These are phyloP conservation scores for Albophoma yamanashiensis DNA, from an alignment of 2,329 filamentous ascomycete species.

Conservation along the genomic window DNA sequence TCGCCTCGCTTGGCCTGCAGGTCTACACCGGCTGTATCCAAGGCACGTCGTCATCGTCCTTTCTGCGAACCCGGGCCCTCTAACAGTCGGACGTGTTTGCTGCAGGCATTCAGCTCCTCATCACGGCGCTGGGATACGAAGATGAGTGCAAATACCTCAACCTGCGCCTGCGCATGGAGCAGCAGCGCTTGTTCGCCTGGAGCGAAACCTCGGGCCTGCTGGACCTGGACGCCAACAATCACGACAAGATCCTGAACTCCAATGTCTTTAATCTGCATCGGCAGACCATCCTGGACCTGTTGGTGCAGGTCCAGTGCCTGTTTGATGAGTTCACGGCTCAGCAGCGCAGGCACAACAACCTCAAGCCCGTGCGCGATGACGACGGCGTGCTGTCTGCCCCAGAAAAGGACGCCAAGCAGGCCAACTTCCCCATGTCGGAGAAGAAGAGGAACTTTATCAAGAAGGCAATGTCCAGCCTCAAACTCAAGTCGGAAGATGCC, in stretches of 20 bases:
- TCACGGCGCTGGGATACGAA: slow-evolving; percentile 36
- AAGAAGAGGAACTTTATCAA: slow-evolving; percentile 31
- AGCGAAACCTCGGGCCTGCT: slow-evolving; percentile 37
- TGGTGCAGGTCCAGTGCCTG: slow-evolving; percentile 34
- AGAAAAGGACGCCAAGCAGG: slow-evolving; percentile 31
- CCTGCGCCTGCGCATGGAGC: slow-evolving; percentile 36
- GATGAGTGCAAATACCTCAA: slow-evolving; percentile 37
- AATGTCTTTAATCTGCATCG: slow-evolving; percentile 37
- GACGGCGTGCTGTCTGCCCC: slow-evolving; percentile 24
- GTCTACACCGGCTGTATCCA: slow-evolving; percentile 36
- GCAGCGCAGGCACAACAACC: slow-evolving; percentile 26
- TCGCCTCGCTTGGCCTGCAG: slow-evolving; percentile 33
- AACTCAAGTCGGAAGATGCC: slow-evolving; percentile 22
- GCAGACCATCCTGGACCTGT: slow-evolving; percentile 35
- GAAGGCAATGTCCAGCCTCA: slow-evolving; percentile 29
- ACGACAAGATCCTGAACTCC: slow-evolving; percentile 30
- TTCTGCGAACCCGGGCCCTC: not conserved
- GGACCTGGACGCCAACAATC: slow-evolving; percentile 29
- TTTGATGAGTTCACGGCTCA: slow-evolving; percentile 34
- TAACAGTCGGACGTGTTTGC: not conserved
- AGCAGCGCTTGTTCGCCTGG: slow-evolving; percentile 38
- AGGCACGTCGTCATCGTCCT: slow-evolving; percentile 14
- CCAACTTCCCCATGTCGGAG: slow-evolving; percentile 32
- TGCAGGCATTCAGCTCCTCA: slow-evolving; percentile 33
- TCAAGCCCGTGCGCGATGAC: slow-evolving; percentile 21